Evolutionary conservation across 2,329 filamentous ascomycete species (phyloP), one percentile per base, ranked within the genome.

Genomic region (Cytospora paraplurivora): DNA sequence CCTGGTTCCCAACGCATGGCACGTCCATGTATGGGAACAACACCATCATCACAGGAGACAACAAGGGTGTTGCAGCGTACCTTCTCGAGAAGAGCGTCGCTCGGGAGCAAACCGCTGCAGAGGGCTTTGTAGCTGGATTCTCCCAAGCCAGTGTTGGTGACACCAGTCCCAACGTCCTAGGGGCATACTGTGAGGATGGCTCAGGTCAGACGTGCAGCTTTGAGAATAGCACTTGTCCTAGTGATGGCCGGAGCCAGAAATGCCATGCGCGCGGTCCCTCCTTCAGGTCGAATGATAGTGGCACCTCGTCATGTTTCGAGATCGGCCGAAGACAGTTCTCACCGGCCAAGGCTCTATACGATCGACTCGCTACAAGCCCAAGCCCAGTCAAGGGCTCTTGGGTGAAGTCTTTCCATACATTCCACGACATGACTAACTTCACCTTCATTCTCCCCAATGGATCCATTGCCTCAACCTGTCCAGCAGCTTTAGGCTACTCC

Each of bases 11-110:
- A 3, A 91, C 93, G 0, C 94, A 98, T 74, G 93, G 93, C 54
- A 98, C 94, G 0, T 96, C 92, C 0, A 85, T 97, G 76, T 86
- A 93, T 32, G 90, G 91, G 61, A 97, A 97, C 77, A 97, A 97
- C 76, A 97, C 93, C 0, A 82, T 97, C 15, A 86, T 95, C 57
- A 88, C 93, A 3, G 94, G 92, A n/a, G 94, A 98, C 75, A 98
- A 98, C 79, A 98, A 98, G 77, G 94, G 94, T 13, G 92, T 97
- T 7, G 93, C 94, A 2, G 91, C 93, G 0, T 90, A 89, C 72
- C 79, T 97, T 13, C 88, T 97, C 59, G 94, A 98, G 73, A 84
- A 89, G 68, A 87, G 85, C 58, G 81, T 89, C 56, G 73, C 77
- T 2, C 76, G 75, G n/a, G 80, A 85, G 19, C 72, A 79, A 1